phyloP scores from a whole-genome alignment of 2,329 filamentous ascomycete genomes.

The Diaporthe helianthi region DNA sequence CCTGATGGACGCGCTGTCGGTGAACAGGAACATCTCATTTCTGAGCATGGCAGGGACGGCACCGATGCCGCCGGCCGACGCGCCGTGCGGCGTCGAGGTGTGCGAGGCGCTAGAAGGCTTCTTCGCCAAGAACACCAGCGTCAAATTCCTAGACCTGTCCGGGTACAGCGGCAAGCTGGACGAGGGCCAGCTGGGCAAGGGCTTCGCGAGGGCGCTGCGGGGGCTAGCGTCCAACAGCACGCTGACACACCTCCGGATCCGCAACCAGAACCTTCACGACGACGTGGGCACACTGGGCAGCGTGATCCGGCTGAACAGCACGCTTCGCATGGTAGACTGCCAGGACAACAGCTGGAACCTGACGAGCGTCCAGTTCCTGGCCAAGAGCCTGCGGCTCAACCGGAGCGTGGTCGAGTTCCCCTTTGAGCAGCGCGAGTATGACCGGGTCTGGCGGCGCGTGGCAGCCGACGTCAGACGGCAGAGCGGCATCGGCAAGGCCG shows the following conservation, averaged over 20 bases:
- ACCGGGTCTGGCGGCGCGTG: conserved; percentile 38
- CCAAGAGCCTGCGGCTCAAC: conserved; percentile 52
- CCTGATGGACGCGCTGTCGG: conserved; percentile 56
- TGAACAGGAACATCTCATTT: conserved; percentile 58
- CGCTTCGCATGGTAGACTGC: conserved; percentile 60
- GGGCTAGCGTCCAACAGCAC: conserved; percentile 43
- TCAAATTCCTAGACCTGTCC: conserved; percentile 63
- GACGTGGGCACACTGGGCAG: conserved; percentile 59
- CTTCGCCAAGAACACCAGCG: conserved; percentile 57
- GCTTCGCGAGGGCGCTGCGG: conserved; percentile 57
- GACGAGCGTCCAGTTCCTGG: conserved; percentile 56
- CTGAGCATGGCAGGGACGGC: conserved; percentile 63
- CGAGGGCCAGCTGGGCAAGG: conserved; percentile 61
- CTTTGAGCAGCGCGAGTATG: conserved; percentile 40
- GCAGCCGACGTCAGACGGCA: conserved; percentile 36
- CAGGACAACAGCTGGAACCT: conserved; percentile 62
- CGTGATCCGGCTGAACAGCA: conserved; percentile 56
- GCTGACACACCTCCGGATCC: conserved; percentile 57
- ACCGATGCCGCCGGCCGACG: conserved; percentile 46
- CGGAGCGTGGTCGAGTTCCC: conserved; percentile 53
- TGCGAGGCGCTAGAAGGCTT: conserved; percentile 57
- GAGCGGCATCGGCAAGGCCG: conserved; percentile 30
- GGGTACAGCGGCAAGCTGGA: conserved; percentile 65
- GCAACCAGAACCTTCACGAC: conserved; percentile 62
- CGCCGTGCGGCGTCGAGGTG: conserved; percentile 50